Percentiles rank a stretch among this genome's conserved stretches.
phyloP scores from a whole-genome alignment of 305 asterid species.

The Plantago lanceolata region DNA sequence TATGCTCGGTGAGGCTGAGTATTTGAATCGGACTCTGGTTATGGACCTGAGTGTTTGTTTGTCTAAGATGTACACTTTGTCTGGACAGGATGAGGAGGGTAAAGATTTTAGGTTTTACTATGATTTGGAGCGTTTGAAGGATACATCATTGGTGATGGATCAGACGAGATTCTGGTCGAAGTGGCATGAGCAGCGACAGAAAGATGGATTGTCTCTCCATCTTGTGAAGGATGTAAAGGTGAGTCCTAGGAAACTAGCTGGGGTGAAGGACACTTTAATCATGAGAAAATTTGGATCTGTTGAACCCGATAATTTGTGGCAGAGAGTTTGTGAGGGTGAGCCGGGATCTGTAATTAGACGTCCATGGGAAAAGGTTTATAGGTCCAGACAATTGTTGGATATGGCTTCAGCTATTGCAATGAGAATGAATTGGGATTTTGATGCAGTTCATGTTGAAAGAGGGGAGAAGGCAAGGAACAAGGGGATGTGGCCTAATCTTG shows the following conservation, averaged over 20 bases:
- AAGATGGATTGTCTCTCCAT: conserved; percentile 37
- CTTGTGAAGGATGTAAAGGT: conserved; percentile 43
- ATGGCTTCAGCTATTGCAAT: conserved; percentile 43
- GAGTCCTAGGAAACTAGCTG: conserved; percentile 37
- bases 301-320: conserved; percentile 60
- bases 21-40: conserved; percentile 68
- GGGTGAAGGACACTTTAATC: conserved; percentile 40
- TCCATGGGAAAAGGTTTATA: conserved; percentile 57
- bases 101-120: conserved; percentile 78
- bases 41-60: conserved; percentile 75
- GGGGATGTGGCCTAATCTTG: conserved; percentile 59
- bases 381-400: conserved; percentile 46
- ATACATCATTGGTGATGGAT: conserved; percentile 58
- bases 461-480: conserved; percentile 53
- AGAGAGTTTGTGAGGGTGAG: conserved; percentile 58
- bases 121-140: conserved; percentile 85
- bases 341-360: conserved; percentile 39
- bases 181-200: conserved; percentile 43
- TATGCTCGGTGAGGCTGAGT: conserved; percentile 84
- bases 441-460: conserved; percentile 48
- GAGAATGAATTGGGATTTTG: conserved; percentile 58
- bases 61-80: conserved; percentile 61
- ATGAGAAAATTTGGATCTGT: conserved; percentile 55
- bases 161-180: conserved; percentile 67
- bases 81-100: conserved; percentile 75